A percentile compares a stretch with the other conserved stretches of the same genome.
Evolutionary conservation across 1,284 basidiomycete species (phyloP).

Genomic region (Irpex rosettiformis): DNA sequence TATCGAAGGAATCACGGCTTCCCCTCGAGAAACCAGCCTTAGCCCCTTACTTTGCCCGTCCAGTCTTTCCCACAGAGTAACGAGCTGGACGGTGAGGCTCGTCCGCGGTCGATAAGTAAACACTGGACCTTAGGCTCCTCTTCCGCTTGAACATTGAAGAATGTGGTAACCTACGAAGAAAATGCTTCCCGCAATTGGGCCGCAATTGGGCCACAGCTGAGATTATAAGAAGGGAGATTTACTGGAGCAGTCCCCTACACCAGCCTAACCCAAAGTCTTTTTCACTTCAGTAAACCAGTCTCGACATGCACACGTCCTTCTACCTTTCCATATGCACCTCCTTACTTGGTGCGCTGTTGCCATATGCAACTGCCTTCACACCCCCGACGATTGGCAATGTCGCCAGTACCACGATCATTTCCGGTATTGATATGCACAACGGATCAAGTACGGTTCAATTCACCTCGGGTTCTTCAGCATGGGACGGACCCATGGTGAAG

Average conservation of each 20-base stretch:
- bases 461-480: background rate
- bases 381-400: conserved; percentile 11
- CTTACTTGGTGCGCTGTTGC: too few relatives aligned
- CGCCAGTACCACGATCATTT: background rate
- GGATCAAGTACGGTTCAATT: conserved; percentile 12
- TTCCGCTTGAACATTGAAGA: background rate
- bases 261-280: background rate
- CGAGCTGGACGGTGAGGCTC: background rate
- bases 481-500: conserved; percentile 12
- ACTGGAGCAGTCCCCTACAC: background rate
- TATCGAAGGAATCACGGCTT: background rate
- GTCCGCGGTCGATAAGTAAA: background rate
- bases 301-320: background rate
- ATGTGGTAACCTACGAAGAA: background rate
- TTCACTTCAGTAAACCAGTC: background rate
- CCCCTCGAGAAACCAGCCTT: background rate
- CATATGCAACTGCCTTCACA: conserved; percentile 1
- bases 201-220: background rate
- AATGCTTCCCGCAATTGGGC: too few relatives aligned
- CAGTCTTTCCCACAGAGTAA: background rate
- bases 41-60: background rate
- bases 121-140: background rate
- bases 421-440: background rate
- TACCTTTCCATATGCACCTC: background rate
- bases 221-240: background rate